Evolutionary conservation across 495 filamentous ascomycete genomes (phyloP), one percentile per base, ranked within the genome.

Genomic region (Neurospora sp.): DNA sequence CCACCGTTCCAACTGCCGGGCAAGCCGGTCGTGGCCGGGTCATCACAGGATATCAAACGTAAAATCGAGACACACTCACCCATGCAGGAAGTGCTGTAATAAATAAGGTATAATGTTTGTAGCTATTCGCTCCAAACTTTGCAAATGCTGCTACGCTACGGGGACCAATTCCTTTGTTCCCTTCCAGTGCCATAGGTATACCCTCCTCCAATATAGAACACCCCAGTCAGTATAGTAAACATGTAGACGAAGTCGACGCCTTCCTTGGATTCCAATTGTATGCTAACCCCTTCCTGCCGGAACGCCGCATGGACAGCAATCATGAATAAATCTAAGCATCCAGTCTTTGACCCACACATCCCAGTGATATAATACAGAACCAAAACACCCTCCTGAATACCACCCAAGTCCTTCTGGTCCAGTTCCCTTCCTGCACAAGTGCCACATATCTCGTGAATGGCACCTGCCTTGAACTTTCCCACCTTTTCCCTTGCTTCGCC

Each of bases 311-410:
- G 69, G 74, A 72, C 70, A 70, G 66, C 48, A 41, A 74, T 39
- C 38, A 72, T 54, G 59, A 69, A 27, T 62, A 62, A 62, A 62
- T 62, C 54, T 62, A 62, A 62, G 54, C 54, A 62, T 62, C 54
- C 54, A 62, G 54, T 62, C 54, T 62, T 62, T 62, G 54, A 35
- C 54, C 54, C 54, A 62, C 27, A 62, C 12, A 62, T 16, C 35
- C 70, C 12, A 69, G 59, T 79, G 70, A 74, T 79, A 79, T 75
- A 78, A 69, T 78, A 79, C 77, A 79, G 75, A 72, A 74, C 70
- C 41, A 38, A 74, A 74, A 40, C 62, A 48, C 72, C 66, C 71
- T 44, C 69, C 31, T 71, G 38, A 54, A 20, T 48, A 46, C 71
- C 73, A 14, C 31, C 72, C 59, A 71, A 70, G 71, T 73, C 16